Evolutionary conservation across 805 yeast genomes (phyloP).

Genomic region (Wickerhamiella occidentalis): DNA sequence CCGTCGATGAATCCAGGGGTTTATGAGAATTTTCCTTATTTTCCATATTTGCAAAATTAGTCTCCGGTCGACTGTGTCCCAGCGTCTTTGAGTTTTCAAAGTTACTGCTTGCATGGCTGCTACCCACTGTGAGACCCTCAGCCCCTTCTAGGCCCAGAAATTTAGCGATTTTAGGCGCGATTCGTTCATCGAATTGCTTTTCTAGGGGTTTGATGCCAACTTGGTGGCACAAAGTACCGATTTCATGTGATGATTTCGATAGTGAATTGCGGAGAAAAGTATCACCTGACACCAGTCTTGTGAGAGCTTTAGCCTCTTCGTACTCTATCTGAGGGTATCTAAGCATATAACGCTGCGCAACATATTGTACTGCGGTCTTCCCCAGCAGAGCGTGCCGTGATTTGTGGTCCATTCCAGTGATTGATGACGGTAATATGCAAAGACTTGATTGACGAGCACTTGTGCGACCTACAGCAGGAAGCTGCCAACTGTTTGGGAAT

Average conservation of each 20-base stretch:
- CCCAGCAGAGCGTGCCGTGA: background rate
- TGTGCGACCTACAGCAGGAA: constrained; percentile 11
- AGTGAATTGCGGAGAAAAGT: background rate
- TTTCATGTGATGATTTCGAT: background rate
- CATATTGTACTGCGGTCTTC: background rate
- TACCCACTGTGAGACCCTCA: too few relatives aligned
- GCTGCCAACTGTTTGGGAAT: background rate
- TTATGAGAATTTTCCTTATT: background rate
- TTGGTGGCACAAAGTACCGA: background rate
- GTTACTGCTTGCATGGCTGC: too few relatives aligned
- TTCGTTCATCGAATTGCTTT: background rate
- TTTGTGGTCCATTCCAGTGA: background rate
- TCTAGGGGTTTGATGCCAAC: background rate
- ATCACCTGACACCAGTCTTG: background rate
- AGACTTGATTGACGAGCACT: constrained; percentile 13
- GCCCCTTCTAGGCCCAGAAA: background rate
- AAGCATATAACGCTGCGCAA: background rate
- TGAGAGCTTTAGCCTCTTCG: background rate
- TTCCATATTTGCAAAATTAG: background rate
- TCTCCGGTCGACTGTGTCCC: too few relatives aligned
- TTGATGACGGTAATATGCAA: background rate
- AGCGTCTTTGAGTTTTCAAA: too few relatives aligned
- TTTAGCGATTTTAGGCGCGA: background rate
- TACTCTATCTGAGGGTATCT: background rate
- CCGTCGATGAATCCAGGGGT: background rate